Conservation (phyloP, 192 early-diverging fungal genomes). For the Coemansia sp. region DNA sequence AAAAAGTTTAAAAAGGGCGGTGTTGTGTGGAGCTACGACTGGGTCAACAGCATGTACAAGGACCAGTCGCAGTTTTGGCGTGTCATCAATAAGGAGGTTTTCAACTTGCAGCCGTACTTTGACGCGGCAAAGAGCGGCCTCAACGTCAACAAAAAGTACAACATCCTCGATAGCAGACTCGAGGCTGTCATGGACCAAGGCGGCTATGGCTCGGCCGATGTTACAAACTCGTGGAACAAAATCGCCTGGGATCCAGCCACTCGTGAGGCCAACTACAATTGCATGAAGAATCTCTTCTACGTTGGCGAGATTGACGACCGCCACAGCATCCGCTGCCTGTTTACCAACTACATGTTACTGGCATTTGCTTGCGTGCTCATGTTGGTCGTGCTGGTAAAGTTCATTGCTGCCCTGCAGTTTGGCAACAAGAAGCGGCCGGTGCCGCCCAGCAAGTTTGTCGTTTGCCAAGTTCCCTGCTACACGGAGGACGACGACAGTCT, state of each 20-base stretch:
- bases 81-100: slow-evolving; percentile 63
- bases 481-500: slow-evolving; percentile 92
- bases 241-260: slow-evolving; percentile 32
- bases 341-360: slow-evolving; percentile 86
- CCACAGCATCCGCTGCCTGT: slow-evolving; percentile 67
- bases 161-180: slow-evolving; percentile 54
- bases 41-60: slow-evolving; percentile 55
- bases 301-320: slow-evolving; percentile 80
- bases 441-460: slow-evolving; percentile 91
- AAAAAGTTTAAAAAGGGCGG: slow-evolving; percentile 58
- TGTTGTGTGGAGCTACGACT: slow-evolving; percentile 57
- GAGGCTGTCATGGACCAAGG: slow-evolving; percentile 30
- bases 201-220: slow-evolving; percentile 55
- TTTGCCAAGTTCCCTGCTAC: slow-evolving; percentile 95
- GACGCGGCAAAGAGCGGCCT: slow-evolving; percentile 19
- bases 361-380: slow-evolving; percentile 74
- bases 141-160: slow-evolving; percentile 39
- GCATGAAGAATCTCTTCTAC: slow-evolving; percentile 84
- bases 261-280: slow-evolving; percentile 56
- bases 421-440: slow-evolving; percentile 68
- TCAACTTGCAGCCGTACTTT: slow-evolving; percentile 64
- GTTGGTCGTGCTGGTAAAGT: slow-evolving; percentile 77
- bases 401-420: slow-evolving; percentile 79
- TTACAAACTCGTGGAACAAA: slow-evolving; percentile 34
- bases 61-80: slow-evolving; percentile 54